phyloP scores from a whole-genome alignment of 2,329 filamentous ascomycete genomes.

The Neopestalotiopsis rosae region DNA sequence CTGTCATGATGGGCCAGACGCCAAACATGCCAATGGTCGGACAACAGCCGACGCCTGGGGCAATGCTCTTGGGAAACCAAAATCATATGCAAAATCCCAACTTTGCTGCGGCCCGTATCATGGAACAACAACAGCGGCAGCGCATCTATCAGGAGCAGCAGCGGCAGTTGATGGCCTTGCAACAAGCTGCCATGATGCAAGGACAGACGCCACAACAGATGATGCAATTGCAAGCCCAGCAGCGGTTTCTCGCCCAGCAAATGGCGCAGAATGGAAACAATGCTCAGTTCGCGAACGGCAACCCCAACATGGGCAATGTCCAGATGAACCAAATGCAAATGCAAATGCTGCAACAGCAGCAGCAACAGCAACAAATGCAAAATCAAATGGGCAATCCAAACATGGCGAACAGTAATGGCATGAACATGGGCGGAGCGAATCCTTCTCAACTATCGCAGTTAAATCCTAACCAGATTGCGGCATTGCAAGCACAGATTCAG shows the following conservation, averaged over 20 bases:
- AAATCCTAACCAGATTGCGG: background rate
- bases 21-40: slow-evolving; percentile 49
- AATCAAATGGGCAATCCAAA: slow-evolving; percentile 38
- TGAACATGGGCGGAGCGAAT: slow-evolving; percentile 32
- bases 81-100: slow-evolving; percentile 25
- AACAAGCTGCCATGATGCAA: slow-evolving; percentile 37
- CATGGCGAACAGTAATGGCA: slow-evolving; percentile 44
- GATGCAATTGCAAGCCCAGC: slow-evolving; percentile 46
- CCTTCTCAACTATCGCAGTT: slow-evolving; percentile 32
- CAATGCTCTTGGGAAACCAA: slow-evolving; percentile 34
- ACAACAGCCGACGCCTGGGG: slow-evolving; percentile 29
- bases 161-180: slow-evolving; percentile 34
- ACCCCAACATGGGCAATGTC: slow-evolving; percentile 38
- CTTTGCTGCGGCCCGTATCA: slow-evolving; percentile 48
- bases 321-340: slow-evolving; percentile 43
- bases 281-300: slow-evolving; percentile 36
- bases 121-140: slow-evolving; percentile 40
- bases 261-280: slow-evolving; percentile 40
- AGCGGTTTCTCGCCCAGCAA: slow-evolving; percentile 48
- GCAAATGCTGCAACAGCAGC: slow-evolving; percentile 46
- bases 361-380: slow-evolving; percentile 44
- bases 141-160: slow-evolving; percentile 30
- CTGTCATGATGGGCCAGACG: slow-evolving; percentile 62
- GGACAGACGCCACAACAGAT: slow-evolving; percentile 44
- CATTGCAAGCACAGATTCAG: slow-evolving; percentile 40